Evolutionary conservation across 1,139 yeast genomes (phyloP), one percentile per base, ranked within the genome.

Genomic region (Taiozyma sp.): DNA sequence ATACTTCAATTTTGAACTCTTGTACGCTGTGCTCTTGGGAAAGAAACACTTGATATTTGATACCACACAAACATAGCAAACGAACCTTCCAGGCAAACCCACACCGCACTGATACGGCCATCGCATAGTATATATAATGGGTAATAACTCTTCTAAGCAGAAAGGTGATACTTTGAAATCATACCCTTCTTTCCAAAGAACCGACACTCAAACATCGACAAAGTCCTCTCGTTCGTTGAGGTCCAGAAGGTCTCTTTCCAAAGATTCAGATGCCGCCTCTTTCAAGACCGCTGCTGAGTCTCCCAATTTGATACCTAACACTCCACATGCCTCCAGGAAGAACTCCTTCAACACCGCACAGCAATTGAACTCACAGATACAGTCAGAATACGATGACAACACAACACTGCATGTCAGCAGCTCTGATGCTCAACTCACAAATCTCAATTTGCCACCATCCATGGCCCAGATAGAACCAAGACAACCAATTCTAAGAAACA

Each of bases 401-500:
- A 59, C 60, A 14, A 49, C 51, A 19, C 45, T 56, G 45, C 53
- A 47, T 44, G 51, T 55, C 41, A 49, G 59, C 7, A 44, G 53
- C n/a, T 48, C 62, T 1, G 62, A 59, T 22, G 53, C 57, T 9
- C 42, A 41, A 29, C 43, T 47, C 34, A 49, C 55, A 1, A 54
- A 47, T 47, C 41, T 55, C n/a, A 49, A 48, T n/a, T 68, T 77
- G 50, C 90, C 90, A 3, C 86, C 90, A 11, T 82, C 88, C 10
- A 83, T 84, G 90, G 71, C 76, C 21, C 81, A 78, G 56, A 72
- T 81, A 51, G 83, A 79, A 52, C 90, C 91, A 13, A 83, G 80
- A 58, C 79, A 82, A 26, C 90, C 91, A 4, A 85, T 85, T 47
- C 71, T 85, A 59, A 65, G 68, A 56, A 68, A 64, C 47, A 68